A percentile compares a stretch with the other conserved stretches of the same genome.
Conservation (phyloP, 345 rosid genomes). For the Syzygium aromaticum region DNA sequence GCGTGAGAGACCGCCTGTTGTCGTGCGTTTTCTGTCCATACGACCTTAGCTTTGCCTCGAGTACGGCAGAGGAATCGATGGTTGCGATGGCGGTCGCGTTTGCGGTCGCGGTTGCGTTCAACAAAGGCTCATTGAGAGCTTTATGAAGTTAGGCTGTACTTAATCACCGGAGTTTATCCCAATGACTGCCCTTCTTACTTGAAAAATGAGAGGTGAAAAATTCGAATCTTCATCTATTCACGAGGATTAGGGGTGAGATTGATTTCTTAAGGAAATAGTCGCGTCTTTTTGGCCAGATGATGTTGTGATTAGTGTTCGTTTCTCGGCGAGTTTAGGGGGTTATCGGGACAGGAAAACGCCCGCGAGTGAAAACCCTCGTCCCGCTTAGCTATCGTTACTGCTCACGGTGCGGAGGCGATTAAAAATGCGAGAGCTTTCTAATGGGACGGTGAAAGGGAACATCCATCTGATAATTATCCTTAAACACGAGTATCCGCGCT, state of each 20-base stretch:
- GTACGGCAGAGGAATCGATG: background rate
- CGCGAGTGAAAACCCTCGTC: background rate
- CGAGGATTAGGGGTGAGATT: background rate
- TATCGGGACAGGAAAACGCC: background rate
- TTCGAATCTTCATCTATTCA: no score
- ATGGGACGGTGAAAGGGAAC: background rate
- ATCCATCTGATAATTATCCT: background rate
- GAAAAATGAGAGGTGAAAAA: no score
- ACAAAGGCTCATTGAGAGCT: no score
- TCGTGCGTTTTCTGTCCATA: no score
- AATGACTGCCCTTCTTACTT: no score
- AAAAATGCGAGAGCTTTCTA: background rate
- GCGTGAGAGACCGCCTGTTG: background rate
- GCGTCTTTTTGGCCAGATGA: no score
- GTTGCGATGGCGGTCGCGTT: no score
- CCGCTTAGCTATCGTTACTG: background rate
- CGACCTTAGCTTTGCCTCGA: background rate
- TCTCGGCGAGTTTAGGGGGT: background rate
- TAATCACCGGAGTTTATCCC: no score
- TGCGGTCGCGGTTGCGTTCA: no score
- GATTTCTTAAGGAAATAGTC: background rate
- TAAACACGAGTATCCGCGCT: background rate
- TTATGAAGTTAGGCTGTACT: no score
- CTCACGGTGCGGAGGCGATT: accelerated
- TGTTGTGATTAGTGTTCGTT: no score